These are phyloP conservation scores for Hypoxylon sp. DNA, from an alignment of 2,329 filamentous ascomycete species.

Conservation along the genomic window DNA sequence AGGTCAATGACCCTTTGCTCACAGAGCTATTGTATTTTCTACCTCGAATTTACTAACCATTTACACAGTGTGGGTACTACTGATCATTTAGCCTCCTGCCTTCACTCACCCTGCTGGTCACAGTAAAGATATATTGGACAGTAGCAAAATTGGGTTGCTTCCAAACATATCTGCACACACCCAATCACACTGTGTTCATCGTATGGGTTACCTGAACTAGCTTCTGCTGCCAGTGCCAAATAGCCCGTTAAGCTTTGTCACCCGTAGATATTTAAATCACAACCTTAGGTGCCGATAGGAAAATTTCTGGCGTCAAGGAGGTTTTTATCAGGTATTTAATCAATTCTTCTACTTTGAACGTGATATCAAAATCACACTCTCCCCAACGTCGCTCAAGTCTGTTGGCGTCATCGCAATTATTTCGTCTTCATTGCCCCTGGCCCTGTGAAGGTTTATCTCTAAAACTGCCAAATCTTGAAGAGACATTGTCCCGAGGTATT, in stretches of 20 bases:
- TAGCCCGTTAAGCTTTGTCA: neutral
- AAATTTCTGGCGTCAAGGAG: neutral
- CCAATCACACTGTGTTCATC: too few species aligned
- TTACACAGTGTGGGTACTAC: too few species aligned
- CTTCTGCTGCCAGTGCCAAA: neutral
- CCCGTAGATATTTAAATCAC: neutral
- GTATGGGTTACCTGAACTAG: too few species aligned
- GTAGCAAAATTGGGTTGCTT: too few species aligned
- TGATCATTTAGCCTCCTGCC: too few species aligned
- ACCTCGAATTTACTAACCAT: too few species aligned
- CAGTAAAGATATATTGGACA: too few species aligned
- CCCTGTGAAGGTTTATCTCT: neutral
- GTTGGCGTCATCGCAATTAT: neutral
- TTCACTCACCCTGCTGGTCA: too few species aligned
- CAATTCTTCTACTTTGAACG: neutral
- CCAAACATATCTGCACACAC: too few species aligned
- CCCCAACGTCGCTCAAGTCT: neutral
- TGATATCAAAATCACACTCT: neutral
- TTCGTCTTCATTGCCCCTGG: neutral
- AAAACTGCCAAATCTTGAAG: neutral
- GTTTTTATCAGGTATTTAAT: neutral
- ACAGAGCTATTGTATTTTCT: too few species aligned
- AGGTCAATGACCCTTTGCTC: too few species aligned
- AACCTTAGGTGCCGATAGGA: neutral
- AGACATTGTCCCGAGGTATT: neutral